Conservation (phyloP, 208 protist genomes). For the Trichomonas gallinae region DNA sequence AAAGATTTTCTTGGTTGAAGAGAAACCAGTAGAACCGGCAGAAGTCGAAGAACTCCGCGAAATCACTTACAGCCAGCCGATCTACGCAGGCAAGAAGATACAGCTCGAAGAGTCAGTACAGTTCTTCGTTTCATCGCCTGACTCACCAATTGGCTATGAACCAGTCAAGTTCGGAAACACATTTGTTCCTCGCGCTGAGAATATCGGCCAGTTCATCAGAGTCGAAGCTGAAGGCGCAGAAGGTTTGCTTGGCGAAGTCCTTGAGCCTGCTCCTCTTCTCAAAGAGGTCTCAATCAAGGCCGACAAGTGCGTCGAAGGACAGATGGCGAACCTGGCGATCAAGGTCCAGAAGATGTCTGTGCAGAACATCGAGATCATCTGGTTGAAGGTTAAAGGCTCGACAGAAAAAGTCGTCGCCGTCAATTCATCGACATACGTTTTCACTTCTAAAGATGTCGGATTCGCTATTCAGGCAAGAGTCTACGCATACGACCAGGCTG, state of each 20-base stretch:
- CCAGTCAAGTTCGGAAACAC: neutral
- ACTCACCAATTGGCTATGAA: neutral
- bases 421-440: neutral
- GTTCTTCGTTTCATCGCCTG: neutral
- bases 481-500: neutral
- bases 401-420: neutral
- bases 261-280: neutral
- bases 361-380: neutral
- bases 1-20: neutral
- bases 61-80: neutral
- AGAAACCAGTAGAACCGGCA: neutral
- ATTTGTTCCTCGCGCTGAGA: neutral
- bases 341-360: neutral
- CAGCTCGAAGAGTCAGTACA: neutral
- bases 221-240: neutral
- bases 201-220: neutral
- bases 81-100: neutral
- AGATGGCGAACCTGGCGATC: neutral
- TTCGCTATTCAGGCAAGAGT: neutral
- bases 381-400: neutral
- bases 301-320: neutral
- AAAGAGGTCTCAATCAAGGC: neutral
- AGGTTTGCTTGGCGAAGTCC: neutral
- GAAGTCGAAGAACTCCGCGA: neutral
- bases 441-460: neutral